Conservation (phyloP, 192 early-diverging fungal species). For the Gonapodya prolifera region DNA sequence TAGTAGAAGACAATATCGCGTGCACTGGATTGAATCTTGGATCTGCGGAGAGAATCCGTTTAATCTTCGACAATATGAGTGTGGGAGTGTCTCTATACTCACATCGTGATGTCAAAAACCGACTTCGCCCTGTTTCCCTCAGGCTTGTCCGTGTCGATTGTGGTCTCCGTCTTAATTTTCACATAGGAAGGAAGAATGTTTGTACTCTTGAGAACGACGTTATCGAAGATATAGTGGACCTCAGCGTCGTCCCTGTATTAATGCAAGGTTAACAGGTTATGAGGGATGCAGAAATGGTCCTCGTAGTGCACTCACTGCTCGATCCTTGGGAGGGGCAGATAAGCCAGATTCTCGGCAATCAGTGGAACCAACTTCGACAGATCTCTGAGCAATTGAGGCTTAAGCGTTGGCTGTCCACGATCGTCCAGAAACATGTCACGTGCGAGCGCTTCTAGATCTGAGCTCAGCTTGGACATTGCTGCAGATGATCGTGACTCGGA, state of each 20-base stretch:
- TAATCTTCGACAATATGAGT: not conserved
- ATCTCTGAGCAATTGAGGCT: slow-evolving; percentile 35
- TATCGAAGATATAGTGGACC: slow-evolving; percentile 20
- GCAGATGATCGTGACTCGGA: not conserved
- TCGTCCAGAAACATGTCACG: slow-evolving; percentile 35
- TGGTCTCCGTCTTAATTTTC: not conserved
- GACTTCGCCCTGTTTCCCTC: not conserved
- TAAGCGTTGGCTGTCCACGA: slow-evolving; percentile 28
- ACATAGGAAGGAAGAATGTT: not conserved
- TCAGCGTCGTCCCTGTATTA: not conserved
- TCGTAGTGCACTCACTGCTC: slow-evolving; percentile 15
- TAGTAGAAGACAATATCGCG: slow-evolving; percentile 40
- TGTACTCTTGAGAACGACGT: slow-evolving; percentile 16
- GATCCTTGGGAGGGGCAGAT: slow-evolving; percentile 33
- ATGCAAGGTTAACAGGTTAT: not conserved
- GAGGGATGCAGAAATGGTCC: slow-evolving; percentile 5
- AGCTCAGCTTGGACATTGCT: slow-evolving; percentile 16
- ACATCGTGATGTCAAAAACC: not conserved
- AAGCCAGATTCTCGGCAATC: slow-evolving; percentile 28
- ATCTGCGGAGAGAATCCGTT: not conserved
- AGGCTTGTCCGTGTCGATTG: not conserved
- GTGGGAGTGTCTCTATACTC: not conserved
- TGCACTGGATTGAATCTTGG: slow-evolving; percentile 30
- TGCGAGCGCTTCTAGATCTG: slow-evolving; percentile 20
- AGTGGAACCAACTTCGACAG: slow-evolving; percentile 24